A percentile compares a stretch with the other conserved stretches of the same genome.
phyloP scores from a whole-genome alignment of 306 rosid genomes.

The Ceratonia siliqua region DNA sequence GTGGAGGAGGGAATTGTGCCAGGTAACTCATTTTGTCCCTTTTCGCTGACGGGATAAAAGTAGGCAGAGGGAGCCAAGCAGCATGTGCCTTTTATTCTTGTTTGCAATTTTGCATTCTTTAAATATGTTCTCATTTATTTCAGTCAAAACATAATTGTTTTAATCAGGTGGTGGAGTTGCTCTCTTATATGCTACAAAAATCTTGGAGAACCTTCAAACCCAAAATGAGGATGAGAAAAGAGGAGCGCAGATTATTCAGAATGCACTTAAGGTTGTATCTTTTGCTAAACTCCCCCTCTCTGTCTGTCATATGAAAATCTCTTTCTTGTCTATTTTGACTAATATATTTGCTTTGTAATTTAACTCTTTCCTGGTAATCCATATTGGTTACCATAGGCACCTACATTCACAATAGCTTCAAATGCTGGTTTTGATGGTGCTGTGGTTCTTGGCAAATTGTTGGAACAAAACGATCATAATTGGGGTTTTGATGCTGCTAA shows the following conservation, averaged over 20 bases:
- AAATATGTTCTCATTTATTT: neutral
- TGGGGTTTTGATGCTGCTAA: constrained; percentile 79
- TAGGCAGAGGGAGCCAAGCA: neutral
- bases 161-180: constrained; percentile 94
- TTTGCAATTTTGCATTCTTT: constrained; percentile 16
- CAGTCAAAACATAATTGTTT: constrained; percentile 27
- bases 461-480: constrained; percentile 75
- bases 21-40: constrained; percentile 50
- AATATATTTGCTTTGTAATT: constrained; percentile 16
- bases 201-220: constrained; percentile 64
- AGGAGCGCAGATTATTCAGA: constrained; percentile 84
- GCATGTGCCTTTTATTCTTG: neutral
- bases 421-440: constrained; percentile 94
- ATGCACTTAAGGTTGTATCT: constrained; percentile 75
- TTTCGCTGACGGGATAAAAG: neutral
- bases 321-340: constrained; percentile 15
- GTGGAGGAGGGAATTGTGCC: constrained; percentile 97
- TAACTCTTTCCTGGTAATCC: constrained; percentile 30
- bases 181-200: constrained; percentile 78
- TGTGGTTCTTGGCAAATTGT: constrained; percentile 70
- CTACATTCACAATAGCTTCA: constrained; percentile 65
- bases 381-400: constrained; percentile 57
- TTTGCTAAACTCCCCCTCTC: constrained; percentile 12
- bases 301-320: neutral
- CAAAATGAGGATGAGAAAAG: constrained; percentile 78